Evolutionary conservation across 768 basidiomycete genomes (phyloP), one percentile per base, ranked within the genome.

Genomic region (Leucosporidium yakuticum): DNA sequence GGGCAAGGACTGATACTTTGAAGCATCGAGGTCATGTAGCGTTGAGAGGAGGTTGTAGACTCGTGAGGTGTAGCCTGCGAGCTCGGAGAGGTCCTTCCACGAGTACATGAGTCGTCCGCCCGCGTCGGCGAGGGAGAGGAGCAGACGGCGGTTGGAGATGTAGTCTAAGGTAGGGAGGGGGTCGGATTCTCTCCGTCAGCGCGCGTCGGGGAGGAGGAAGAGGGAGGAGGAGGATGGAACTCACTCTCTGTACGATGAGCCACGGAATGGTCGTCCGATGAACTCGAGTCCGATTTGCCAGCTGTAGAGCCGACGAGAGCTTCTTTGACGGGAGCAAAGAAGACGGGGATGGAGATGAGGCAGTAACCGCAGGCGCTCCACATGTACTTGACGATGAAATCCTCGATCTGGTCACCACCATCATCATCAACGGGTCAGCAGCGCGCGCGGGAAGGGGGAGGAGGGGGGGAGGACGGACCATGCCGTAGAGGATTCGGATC

Each of bases 31-130:
- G 74, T 86, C 84, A 79, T 95, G 90, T 7, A 95, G 81, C 2
- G 90, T 88, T 11, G 93, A 89, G 29, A 96, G 80, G 19, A 98
- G 85, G 23, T 87, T 87, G 80, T 94, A 96, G 19, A 98, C 82
- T 55, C 95, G 85, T 34, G 87, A 88, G 4, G 95, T 96, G 65
- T 94, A 85, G 15, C 95, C 95, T 7, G 92, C 91, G n/a, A 97
- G 85, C 77, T 95, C 91, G 29, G 96, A 85, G 9, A 97, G 81
- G 74, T 97, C 95, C 77, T 96, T 98, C 77, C 94, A 92, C 0
- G 91, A 91, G 76, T 92, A 94, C 94, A 98, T 97, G 56, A 97
- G 80, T 44, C 95, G 84, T 0, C 93, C 92, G 21, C 95, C 95
- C 0, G 94, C 95, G 74, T 98, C 95, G 2, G 95, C 93, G n/a